phyloP scores from a whole-genome alignment of 495 filamentous ascomycete genomes.

The Baudoinia panamericana region DNA sequence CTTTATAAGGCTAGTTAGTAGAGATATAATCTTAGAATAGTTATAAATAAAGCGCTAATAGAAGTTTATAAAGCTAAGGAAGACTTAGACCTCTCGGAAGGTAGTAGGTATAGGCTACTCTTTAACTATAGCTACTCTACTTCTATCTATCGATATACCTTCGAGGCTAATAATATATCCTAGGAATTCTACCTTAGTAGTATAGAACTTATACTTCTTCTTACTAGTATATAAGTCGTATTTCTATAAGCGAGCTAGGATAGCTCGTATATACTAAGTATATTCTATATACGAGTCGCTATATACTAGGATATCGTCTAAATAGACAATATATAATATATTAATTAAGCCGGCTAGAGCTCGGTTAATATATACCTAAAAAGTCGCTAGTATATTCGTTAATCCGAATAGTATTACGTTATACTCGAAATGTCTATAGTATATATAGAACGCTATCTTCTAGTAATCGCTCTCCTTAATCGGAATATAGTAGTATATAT shows the following conservation, averaged over 20 bases:
- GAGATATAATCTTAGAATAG: slow-evolving; percentile 1
- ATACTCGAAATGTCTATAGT: slow-evolving; percentile 18
- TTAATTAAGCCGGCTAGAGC: slow-evolving; percentile 10
- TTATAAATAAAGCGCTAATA: slow-evolving; percentile 5
- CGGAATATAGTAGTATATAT: slow-evolving; percentile 14
- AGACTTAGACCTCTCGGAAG: slow-evolving; percentile 1
- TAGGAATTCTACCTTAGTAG: neutral
- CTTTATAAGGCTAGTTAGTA: slow-evolving; percentile 1
- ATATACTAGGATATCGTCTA: slow-evolving; percentile 21
- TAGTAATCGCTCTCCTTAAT: slow-evolving; percentile 13
- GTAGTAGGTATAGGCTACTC: neutral
- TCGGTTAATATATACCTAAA: slow-evolving; percentile 16
- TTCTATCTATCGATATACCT: neutral
- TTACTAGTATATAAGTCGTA: slow-evolving; percentile 2
- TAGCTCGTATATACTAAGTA: slow-evolving; percentile 1
- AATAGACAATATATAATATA: slow-evolving; percentile 13
- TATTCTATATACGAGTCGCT: slow-evolving; percentile 1
- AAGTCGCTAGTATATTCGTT: slow-evolving; percentile 17
- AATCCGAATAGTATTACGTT: slow-evolving; percentile 18
- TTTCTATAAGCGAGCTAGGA: slow-evolving; percentile 4
- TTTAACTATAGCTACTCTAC: neutral
- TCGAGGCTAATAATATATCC: neutral
- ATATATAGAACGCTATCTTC: slow-evolving; percentile 21
- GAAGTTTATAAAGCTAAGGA: slow-evolving; percentile 11
- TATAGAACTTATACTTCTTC: slow-evolving; percentile 3